Base-by-base conservation (phyloP, 1,139 yeast genomes). In the Scheffersomyces segobiensis region DNA sequence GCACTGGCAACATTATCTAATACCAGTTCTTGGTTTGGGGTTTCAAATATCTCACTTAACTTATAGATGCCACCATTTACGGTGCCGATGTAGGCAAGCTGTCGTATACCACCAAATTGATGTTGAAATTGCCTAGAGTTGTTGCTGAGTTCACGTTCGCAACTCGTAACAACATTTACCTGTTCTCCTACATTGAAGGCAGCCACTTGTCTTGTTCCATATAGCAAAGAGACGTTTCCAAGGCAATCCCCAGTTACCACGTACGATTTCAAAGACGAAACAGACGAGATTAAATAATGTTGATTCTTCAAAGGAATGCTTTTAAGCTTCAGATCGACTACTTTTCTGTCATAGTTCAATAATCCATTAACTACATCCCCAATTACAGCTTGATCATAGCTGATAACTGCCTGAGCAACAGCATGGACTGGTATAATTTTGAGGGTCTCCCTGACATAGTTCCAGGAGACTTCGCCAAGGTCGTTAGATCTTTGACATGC, bases 21-120 rank as follows among this genome's bases (percentile, higher is more conserved):
- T 6, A 64, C 46, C 42, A 8, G 42, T 10, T 63, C 65, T 48
- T 66, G 61, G 49, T 20, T 39, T 1, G 32, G 10, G 8, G 24
- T 22, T 7, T 46, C 21, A n/a, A 10, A 20, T 48, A 48, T 3
- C 8, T 20, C 21, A 47, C 57, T 50, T 12, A 68, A 32, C 46
- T 61, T 55, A 57, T 72, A 76, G 10, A 79, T 62, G 2, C 75
- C 79, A 8, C 83, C 83, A 61, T 68, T 68, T 0, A 71, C 70
- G 0, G 82, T 79, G 3, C 81, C 82, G 22, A 78, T 56, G 0
- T 77, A 54, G 0, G 70, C 75, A 20, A 65, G 52, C 24, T 53
- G 56, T 52, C 47, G 57, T 17, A 54, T 12, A 19, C 59, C 53
- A 5, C 53, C 50, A 14, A 20, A 21, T 6, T 48, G 17, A 10